Base-by-base conservation (phyloP, 768 basidiomycete genomes). In the Boletus subcaerulescens region DNA sequence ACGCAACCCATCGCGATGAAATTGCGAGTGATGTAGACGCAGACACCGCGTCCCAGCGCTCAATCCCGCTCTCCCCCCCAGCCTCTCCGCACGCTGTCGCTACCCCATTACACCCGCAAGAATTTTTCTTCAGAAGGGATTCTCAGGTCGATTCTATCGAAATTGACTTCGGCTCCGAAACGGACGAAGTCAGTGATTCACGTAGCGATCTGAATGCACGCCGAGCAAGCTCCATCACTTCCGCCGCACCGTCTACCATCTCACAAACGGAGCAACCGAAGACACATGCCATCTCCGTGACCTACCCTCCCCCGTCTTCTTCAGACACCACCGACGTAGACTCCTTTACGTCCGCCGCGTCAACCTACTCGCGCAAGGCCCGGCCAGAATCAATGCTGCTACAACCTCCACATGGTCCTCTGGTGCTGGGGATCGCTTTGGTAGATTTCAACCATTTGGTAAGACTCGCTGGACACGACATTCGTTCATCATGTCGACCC, bases 401-500 rank as follows among this genome's bases (percentile, higher is more conserved):
- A n/a, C 78, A 80, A 31, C 77, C 85, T 15, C 77, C 80, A 0
- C 50, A 51, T 13, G 77, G 75, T 10, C 84, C 84, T 8, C 73
- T 94, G 20, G 78, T 96, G 15, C 76, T 95, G 5, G 94, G 94
- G 5, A 86, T 96, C 50, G 93, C 91, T 3, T 74, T 97, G n/a
- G 86, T 97, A 33, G 94, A 97, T 67, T 97, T 97, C 68, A 94
- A 97, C 69, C 94, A 97, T 73, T 72, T 94, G 66, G 94, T 93
- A 67, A 64, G 81, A 24, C 20, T 43, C 32, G n/a, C 46, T 49
- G 39, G 40, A 56, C 40, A 47, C 40, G 40, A 15, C 38, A 33
- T 22, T 33, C 26, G 55, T 44, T 62, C 43, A 59, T 58, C 53
- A 48, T 50, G 52, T 60, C 56, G 38, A 64, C 36, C 41, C 47